Evolutionary conservation across 2,329 filamentous ascomycete species (phyloP).

Genomic region (Fusarium sp.): DNA sequence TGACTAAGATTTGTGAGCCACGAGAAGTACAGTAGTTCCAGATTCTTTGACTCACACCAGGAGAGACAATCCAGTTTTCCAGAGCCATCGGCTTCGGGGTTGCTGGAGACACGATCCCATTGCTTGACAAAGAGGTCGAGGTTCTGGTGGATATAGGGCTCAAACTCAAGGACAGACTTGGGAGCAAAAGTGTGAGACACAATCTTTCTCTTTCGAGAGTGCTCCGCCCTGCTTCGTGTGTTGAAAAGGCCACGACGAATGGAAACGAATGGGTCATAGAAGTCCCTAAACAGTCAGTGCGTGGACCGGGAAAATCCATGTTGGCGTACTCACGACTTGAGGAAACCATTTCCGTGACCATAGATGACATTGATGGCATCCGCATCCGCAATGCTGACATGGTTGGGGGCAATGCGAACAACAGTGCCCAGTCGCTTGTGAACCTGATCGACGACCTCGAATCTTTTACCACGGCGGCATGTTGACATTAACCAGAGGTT

Average conservation of each 20-base stretch:
- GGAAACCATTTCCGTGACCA: conserved; percentile 81
- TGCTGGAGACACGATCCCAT: conserved; percentile 73
- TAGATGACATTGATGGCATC: conserved; percentile 81
- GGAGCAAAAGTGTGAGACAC: conserved; percentile 90
- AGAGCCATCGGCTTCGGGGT: conserved; percentile 65
- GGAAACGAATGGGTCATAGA: conserved; percentile 92
- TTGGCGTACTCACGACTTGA: conserved; percentile 75
- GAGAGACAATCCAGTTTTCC: conserved; percentile 78
- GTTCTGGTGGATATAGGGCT: conserved; percentile 88
- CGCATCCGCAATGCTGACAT: conserved; percentile 84
- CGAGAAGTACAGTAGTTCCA: too few relatives aligned
- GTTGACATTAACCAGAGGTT: conserved; percentile 84
- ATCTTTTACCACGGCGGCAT: conserved; percentile 74
- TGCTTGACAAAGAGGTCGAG: conserved; percentile 79
- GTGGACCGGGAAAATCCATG: too few relatives aligned
- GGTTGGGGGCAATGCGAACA: conserved; percentile 85
- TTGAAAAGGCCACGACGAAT: conserved; percentile 91
- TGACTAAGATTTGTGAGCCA: conserved; percentile 40
- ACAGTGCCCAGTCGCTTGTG: conserved; percentile 82
- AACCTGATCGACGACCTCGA: conserved; percentile 71
- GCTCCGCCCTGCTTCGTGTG: conserved; percentile 83
- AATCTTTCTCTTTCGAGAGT: conserved; percentile 89
- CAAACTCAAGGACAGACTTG: conserved; percentile 85
- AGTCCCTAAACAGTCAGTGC: conserved; percentile 66
- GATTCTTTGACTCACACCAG: conserved; percentile 65